Percentiles rank a stretch among this genome's conserved stretches.
Evolutionary conservation across 2,329 filamentous ascomycete species (phyloP).

Genomic region (Alternaria gaisen): DNA sequence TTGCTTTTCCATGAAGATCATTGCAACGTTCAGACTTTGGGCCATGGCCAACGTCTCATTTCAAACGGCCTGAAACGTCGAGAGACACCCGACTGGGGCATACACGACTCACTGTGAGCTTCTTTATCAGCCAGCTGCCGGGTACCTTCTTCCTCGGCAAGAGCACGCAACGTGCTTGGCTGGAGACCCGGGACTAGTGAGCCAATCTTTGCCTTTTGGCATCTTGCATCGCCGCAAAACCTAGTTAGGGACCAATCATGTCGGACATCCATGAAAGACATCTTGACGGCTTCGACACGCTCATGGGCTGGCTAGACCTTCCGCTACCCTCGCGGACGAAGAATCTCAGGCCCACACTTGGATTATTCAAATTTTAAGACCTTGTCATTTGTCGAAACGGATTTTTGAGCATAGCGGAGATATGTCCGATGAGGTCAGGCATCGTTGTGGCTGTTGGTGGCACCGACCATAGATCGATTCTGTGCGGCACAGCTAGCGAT

Average conservation of each 20-base stretch:
- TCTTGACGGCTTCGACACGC: slow-evolving; percentile 2
- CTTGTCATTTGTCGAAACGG: neutral
- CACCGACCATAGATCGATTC: neutral
- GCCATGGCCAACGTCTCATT: neutral
- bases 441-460: slow-evolving; percentile 6
- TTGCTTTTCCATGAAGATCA: slow-evolving; percentile 2
- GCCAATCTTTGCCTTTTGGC: slow-evolving; percentile 6
- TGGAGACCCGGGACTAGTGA: slow-evolving; percentile 1
- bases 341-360: neutral
- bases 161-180: neutral
- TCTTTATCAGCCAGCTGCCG: neutral
- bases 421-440: slow-evolving; percentile 1
- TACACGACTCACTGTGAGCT: neutral
- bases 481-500: neutral
- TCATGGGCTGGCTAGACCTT: slow-evolving; percentile 6
- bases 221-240: slow-evolving; percentile 12
- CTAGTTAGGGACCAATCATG: slow-evolving; percentile 8
- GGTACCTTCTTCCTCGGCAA: neutral
- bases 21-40: neutral
- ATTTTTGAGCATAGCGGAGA: neutral
- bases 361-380: neutral
- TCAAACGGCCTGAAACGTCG: slow-evolving; percentile 2
- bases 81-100: neutral
- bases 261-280: slow-evolving; percentile 6
- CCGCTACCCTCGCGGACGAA: neutral